Evolutionary conservation across 2,329 filamentous ascomycete species (phyloP), one percentile per base, ranked within the genome.

Genomic region (Zasmidium cellare): DNA sequence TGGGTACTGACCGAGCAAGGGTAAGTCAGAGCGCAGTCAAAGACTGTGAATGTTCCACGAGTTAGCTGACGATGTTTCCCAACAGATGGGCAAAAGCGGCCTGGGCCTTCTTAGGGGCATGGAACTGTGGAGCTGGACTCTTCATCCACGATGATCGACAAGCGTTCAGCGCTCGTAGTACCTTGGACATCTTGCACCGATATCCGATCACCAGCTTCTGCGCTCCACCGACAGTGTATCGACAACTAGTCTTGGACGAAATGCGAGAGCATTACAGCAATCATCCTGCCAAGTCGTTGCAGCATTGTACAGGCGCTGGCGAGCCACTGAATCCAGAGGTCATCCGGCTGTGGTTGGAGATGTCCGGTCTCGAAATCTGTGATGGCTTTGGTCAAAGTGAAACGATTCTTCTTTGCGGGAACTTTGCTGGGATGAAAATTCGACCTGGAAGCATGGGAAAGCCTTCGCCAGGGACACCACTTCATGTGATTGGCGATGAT

Each of bases 301-400:
- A 59, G n/a, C 74, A 76, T 55, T 76, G 73, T 51, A 71, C 71
- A 9, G 73, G 72, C 7, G 74, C 74, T 6, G 74, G 75, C 7
- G 75, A 77, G 54, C 73, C 75, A 3, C 52, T 77, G 38, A 77
- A 77, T 51, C 72, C 69, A n/a, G 69, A 72, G 55, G 75, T 76
- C 1, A 75, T 77, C 22, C 60, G 66, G 3, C 60, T 69, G 41
- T 77, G 73, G 73, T 66, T 69, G 53, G 66, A 71, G 31, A 72
- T 71, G 59, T 74, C 66, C 3, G 70, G 68, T 1, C 62, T 75
- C 48, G 67, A 75, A 50, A 77, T 77, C 44, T 71, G 67, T 52
- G 74, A 77, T 59, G 75, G 73, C 2, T 77, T 76, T 51, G 75
- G 75, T 11, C 75, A 77, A 60, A 76, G 72, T 16, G 75, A 77